Conservation (phyloP, 2,329 filamentous ascomycete species). For the Aspergillus ochraceus region DNA sequence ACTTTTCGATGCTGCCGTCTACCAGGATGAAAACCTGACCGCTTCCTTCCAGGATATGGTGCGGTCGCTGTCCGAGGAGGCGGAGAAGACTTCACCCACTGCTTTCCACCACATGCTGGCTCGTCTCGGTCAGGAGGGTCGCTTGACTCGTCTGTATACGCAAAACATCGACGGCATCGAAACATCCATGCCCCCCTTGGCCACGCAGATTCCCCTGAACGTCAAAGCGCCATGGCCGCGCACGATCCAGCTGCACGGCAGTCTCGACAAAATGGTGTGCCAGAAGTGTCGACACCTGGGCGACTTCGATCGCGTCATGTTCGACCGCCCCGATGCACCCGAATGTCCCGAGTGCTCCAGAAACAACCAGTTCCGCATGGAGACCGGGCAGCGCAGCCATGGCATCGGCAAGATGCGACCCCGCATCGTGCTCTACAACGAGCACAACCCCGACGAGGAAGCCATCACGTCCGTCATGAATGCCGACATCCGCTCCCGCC, state of each 20-base stretch:
- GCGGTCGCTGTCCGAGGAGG: slow-evolving; percentile 77
- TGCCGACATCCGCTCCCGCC: slow-evolving; percentile 79
- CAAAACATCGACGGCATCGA: slow-evolving; percentile 98
- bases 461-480: slow-evolving; percentile 90
- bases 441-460: slow-evolving; percentile 93
- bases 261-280: slow-evolving; percentile 94
- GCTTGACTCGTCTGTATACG: slow-evolving; percentile 85
- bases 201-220: slow-evolving; percentile 77
- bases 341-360: slow-evolving; percentile 73
- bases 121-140: slow-evolving; percentile 81
- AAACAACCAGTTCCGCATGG: slow-evolving; percentile 73
- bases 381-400: slow-evolving; percentile 84
- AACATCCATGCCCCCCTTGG: slow-evolving; percentile 74
- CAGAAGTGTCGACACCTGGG: slow-evolving; percentile 81
- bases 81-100: slow-evolving; percentile 75
- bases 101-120: slow-evolving; percentile 92
- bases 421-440: slow-evolving; percentile 95
- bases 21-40: slow-evolving; percentile 86
- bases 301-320: slow-evolving; percentile 74
- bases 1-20: slow-evolving; percentile 95
- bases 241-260: slow-evolving; percentile 91
- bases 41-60: slow-evolving; percentile 96
- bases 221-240: slow-evolving; percentile 88
- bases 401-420: slow-evolving; percentile 88
- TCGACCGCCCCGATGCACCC: slow-evolving; percentile 80